Evolutionary conservation across 2,329 filamentous ascomycete genomes (phyloP).

Genomic region (Fusarium tricinctum): DNA sequence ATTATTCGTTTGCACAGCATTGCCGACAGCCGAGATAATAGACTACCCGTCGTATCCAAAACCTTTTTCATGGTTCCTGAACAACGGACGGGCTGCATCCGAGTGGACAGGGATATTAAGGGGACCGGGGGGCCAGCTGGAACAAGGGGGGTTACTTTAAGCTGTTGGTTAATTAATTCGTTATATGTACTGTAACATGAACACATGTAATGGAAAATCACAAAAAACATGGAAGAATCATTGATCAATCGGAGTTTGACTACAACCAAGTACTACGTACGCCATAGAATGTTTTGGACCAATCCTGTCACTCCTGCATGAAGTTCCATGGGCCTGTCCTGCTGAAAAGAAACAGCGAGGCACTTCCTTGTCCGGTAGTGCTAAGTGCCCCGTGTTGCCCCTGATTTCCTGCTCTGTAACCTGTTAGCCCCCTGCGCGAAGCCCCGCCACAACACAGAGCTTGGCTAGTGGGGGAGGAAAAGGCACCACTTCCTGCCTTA

Average conservation of each 20-base stretch:
- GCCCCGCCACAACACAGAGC: conserved; percentile 15
- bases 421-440: not conserved
- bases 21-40: conserved; percentile 16
- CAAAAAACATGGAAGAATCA: not conserved
- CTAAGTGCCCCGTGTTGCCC: conserved; percentile 1
- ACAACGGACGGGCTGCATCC: conserved; percentile 26
- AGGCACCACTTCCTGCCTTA: conserved; percentile 20
- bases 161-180: conserved; percentile 10
- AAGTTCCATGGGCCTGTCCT: conserved; percentile 1
- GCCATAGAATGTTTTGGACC: not conserved
- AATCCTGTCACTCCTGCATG: conserved; percentile 3
- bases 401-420: conserved; percentile 14
- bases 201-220: not conserved
- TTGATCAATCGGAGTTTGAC: not conserved
- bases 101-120: conserved; percentile 35
- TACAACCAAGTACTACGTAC: not conserved
- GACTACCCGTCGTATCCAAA: conserved; percentile 19
- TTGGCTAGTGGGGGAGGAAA: conserved; percentile 18
- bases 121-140: conserved; percentile 25
- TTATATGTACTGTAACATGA: conserved; percentile 12
- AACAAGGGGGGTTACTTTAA: conserved; percentile 31
- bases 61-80: conserved; percentile 30
- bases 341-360: conserved; percentile 24
- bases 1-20: not conserved
- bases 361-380: conserved; percentile 12